Conservation (phyloP, 2,329 filamentous ascomycete species). For the Herpotrichia juniperi region DNA sequence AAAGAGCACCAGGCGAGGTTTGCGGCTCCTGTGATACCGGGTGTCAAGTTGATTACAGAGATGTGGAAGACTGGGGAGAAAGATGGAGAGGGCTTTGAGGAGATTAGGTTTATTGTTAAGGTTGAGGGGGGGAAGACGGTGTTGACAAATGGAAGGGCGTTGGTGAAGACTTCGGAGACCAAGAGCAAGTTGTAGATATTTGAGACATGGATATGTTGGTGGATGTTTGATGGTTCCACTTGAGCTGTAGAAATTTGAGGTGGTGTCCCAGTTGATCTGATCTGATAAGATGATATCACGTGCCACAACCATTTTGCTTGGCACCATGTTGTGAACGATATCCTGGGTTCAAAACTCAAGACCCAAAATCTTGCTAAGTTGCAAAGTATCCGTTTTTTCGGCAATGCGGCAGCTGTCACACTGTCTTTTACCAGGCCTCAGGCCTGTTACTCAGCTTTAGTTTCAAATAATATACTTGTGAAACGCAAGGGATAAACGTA, state of each 20-base stretch:
- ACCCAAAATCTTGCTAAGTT: background rate
- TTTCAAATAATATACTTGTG: conserved; percentile 4
- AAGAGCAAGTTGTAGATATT: conserved; percentile 45
- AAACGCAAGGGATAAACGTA: conserved; percentile 3
- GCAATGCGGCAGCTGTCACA: background rate
- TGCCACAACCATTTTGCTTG: background rate
- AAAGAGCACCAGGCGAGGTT: conserved; percentile 90
- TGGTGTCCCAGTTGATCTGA: background rate
- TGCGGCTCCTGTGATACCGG: conserved; percentile 81
- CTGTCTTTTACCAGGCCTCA: background rate
- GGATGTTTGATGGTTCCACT: background rate
- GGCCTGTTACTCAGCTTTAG: background rate
- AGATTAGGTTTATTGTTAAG: conserved; percentile 79
- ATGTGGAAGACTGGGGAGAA: conserved; percentile 78
- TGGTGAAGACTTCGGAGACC: conserved; percentile 68
- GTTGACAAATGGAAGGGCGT: conserved; percentile 82
- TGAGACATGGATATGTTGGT: background rate
- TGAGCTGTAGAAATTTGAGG: background rate
- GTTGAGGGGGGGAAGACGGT: conserved; percentile 84
- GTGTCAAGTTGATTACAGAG: conserved; percentile 79
- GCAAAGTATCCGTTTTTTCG: background rate
- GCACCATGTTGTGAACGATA: too few relatives aligned
- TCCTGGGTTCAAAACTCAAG: background rate
- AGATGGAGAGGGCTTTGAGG: conserved; percentile 72
- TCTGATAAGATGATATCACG: conserved; percentile 4